These are phyloP conservation scores for Nannochloris sp. DNA, from an alignment of 139 green algal genomes.

Conservation along the genomic window DNA sequence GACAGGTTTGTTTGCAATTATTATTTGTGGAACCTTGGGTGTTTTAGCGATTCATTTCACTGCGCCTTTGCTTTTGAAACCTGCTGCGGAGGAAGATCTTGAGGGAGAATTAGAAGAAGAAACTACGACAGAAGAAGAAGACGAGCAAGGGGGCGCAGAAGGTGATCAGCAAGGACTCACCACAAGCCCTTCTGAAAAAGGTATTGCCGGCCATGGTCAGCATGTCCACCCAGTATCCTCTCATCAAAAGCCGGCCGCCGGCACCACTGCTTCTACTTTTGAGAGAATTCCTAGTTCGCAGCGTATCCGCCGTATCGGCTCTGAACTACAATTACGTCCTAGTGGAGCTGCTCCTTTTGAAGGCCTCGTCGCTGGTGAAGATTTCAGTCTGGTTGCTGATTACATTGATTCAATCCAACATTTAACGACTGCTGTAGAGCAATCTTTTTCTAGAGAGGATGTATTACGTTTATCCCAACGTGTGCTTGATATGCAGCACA, in stretches of 20 bases:
- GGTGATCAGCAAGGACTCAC: not conserved
- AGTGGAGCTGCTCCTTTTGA: not conserved
- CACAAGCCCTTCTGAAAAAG: no score
- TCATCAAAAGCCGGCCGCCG: not conserved
- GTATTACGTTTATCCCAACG: constrained; percentile 6
- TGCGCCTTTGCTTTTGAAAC: constrained; percentile 30
- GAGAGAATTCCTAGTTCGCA: not conserved
- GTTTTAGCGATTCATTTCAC: constrained; percentile 38
- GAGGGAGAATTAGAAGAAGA: not conserved
- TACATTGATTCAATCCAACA: constrained; percentile 30
- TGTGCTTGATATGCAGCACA: constrained; percentile 23
- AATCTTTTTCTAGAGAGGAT: constrained; percentile 2
- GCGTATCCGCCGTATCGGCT: not conserved
- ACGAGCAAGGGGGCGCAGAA: not conserved
- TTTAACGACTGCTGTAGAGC: constrained; percentile 6
- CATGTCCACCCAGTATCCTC: not conserved
- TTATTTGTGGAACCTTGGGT: constrained; percentile 60
- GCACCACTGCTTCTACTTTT: not conserved
- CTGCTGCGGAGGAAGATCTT: not conserved
- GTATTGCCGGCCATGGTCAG: no score
- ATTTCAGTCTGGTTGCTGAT: constrained; percentile 20
- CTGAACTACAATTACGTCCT: no score
- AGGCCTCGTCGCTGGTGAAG: not conserved
- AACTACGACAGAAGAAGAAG: not conserved
- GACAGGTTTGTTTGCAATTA: constrained; percentile 40